These are phyloP conservation scores for Aspergillus proliferans DNA, from an alignment of 2,329 filamentous ascomycete genomes.

Conservation along the genomic window DNA sequence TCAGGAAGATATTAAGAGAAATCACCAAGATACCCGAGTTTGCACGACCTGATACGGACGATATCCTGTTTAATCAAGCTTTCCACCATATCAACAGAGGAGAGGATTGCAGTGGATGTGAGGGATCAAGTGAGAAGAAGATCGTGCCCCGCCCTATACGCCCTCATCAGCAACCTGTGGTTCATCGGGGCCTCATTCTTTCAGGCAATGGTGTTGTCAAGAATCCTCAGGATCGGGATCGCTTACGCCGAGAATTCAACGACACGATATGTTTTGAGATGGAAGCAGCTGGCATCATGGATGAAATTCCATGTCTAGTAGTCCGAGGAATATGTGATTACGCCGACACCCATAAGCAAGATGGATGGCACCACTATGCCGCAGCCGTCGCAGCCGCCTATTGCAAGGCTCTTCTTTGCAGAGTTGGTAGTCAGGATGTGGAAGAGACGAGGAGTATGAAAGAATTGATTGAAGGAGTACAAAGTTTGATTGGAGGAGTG, in stretches of 20 bases:
- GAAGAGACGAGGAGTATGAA: too few species aligned
- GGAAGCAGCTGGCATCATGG: too few species aligned
- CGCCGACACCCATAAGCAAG: too few species aligned
- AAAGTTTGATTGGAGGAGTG: too few species aligned
- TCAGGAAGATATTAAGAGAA: background rate
- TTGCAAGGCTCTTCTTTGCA: too few species aligned
- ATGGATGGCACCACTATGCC: too few species aligned
- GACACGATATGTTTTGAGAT: too few species aligned
- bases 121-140: background rate
- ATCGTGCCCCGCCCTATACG: background rate
- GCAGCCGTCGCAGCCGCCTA: too few species aligned
- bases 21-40: background rate
- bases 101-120: background rate
- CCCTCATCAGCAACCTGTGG: background rate
- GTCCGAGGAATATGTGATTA: too few species aligned
- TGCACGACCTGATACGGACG: background rate
- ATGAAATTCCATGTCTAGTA: too few species aligned
- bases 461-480: too few species aligned
- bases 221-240: slow-evolving; percentile 1
- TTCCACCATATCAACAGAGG: slow-evolving; percentile 2
- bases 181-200: slow-evolving; percentile 4
- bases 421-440: too few species aligned
- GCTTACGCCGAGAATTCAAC: background rate
- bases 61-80: slow-evolving; percentile 1
- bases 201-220: slow-evolving; percentile 1